A percentile compares a stretch with the other conserved stretches of the same genome.
These are phyloP conservation scores for Schizosaccharomyces octosporus DNA, from an alignment of 805 yeast genomes.

Conservation along the genomic window DNA sequence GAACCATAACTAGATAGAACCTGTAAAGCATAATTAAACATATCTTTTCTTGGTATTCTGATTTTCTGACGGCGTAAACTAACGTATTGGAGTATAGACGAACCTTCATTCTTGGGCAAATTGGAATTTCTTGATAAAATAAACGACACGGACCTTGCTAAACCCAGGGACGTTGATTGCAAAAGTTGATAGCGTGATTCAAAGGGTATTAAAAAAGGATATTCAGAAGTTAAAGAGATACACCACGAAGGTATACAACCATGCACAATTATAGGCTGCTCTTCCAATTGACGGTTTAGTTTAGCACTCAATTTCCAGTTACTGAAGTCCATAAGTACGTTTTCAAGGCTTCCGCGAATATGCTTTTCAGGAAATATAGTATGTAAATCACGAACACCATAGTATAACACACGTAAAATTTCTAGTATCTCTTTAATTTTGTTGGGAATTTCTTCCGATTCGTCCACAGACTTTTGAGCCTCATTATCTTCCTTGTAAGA, in stretches of 20 bases:
- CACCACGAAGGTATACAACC: slow-evolving; percentile 75
- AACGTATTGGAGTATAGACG: slow-evolving; percentile 24
- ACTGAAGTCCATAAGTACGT: slow-evolving; percentile 19
- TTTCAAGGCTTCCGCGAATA: not conserved
- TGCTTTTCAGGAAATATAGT: not conserved
- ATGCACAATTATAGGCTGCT: slow-evolving; percentile 66
- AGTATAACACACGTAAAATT: not conserved
- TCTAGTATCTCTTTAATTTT: not conserved
- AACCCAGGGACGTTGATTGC: slow-evolving; percentile 77
- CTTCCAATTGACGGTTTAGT: slow-evolving; percentile 66
- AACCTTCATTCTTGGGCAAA: slow-evolving; percentile 1
- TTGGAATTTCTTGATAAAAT: slow-evolving; percentile 28
- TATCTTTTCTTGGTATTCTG: slow-evolving; percentile 41
- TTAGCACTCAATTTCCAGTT: slow-evolving; percentile 72
- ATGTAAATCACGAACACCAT: not conserved
- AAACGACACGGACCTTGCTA: slow-evolving; percentile 51
- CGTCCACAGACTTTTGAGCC: not conserved
- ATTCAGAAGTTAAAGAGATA: slow-evolving; percentile 41
- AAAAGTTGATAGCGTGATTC: slow-evolving; percentile 55
- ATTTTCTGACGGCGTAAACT: slow-evolving; percentile 58
- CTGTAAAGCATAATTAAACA: slow-evolving; percentile 56
- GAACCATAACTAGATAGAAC: slow-evolving; percentile 54
- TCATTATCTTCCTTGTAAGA: not conserved
- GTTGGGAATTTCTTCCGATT: not conserved
- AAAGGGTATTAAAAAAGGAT: slow-evolving; percentile 64